These are phyloP conservation scores for Thielaviopsis euricoi DNA, from an alignment of 2,329 filamentous ascomycete genomes.

Conservation along the genomic window DNA sequence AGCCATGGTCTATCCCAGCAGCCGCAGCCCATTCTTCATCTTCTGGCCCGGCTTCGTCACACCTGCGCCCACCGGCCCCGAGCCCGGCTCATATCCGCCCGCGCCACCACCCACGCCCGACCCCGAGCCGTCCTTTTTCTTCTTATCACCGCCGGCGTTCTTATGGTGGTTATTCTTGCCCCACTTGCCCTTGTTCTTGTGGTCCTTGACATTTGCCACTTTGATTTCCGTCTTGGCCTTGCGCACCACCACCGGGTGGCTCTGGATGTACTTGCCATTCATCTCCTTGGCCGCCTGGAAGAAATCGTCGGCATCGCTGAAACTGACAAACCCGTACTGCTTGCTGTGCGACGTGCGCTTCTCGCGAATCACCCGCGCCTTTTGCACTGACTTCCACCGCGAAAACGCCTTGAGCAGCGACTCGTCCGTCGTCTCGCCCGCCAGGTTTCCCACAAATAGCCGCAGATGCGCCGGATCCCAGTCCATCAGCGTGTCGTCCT, in stretches of 20 bases:
- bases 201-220: constrained; percentile 50
- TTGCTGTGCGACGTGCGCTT: constrained; percentile 94
- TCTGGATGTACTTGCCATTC: constrained; percentile 98
- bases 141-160: constrained; percentile 21
- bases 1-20: constrained; percentile 32
- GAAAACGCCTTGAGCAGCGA: constrained; percentile 87
- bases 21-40: constrained; percentile 47
- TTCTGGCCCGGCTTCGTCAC: constrained; percentile 47
- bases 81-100: constrained; percentile 29
- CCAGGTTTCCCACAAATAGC: constrained; percentile 90
- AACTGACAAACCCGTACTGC: constrained; percentile 92
- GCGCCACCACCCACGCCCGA: constrained; percentile 15
- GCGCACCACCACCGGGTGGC: constrained; percentile 75
- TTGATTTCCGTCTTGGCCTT: constrained; percentile 88
- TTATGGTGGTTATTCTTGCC: constrained; percentile 23
- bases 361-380: constrained; percentile 84
- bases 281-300: constrained; percentile 95
- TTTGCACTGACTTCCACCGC: constrained; percentile 73
- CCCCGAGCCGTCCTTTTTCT: constrained; percentile 20
- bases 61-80: constrained; percentile 33
- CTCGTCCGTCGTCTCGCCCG: constrained; percentile 93
- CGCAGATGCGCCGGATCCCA: constrained; percentile 94
- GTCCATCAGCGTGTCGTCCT: constrained; percentile 72
- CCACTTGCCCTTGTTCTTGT: constrained; percentile 19
- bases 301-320: constrained; percentile 88